Evolutionary conservation across 2,329 filamentous ascomycete genomes (phyloP), one percentile per base, ranked within the genome.

Genomic region (Venturia pyrina): DNA sequence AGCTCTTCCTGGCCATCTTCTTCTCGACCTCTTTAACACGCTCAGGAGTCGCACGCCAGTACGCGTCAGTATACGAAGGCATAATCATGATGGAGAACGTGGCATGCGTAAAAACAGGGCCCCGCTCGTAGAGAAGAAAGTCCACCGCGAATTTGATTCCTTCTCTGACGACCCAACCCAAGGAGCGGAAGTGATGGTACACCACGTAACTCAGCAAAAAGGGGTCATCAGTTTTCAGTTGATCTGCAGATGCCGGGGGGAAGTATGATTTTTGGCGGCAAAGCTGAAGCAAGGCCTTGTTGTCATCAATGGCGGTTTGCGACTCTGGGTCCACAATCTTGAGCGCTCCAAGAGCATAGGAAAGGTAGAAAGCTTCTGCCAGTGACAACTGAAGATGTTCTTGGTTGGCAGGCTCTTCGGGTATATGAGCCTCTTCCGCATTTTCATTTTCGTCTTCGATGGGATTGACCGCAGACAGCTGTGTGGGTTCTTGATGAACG

Each of bases 61-160:
- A 87, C 0, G 84, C 73, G 72, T 95, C 80, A 7, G 78, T 87
- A 73, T 96, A 98, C 0, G 91, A 88, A 0, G 95, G 93, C 3
- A 98, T 74, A 50, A 99, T 86, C 32, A 93, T 82, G 56, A 97
- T 79, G 0, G 91, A 93, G 73, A 97, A 99, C 73, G 98, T 92
- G 28, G 95, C 95, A 73, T 99, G 95, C 28, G 91, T 87, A 75
- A 99, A 98, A 0, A 95, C 93, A 0, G 95, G 95, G 0, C 95
- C 95, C 24, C 92, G 88, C 66, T 91, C 88, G 77, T 99, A 99
- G 8, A 99, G 83, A n/a, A 99, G 80, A 80, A 91, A 97, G 75
- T 99, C 95, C 11, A 92, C 90, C 28, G 90, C 91, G 71, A 99
- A 99, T 73, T 99, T 99, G 74, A 96, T 88, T 44, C 95, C 96